Conservation (phyloP, 768 basidiomycete species). For the Dentipellis sp. region DNA sequence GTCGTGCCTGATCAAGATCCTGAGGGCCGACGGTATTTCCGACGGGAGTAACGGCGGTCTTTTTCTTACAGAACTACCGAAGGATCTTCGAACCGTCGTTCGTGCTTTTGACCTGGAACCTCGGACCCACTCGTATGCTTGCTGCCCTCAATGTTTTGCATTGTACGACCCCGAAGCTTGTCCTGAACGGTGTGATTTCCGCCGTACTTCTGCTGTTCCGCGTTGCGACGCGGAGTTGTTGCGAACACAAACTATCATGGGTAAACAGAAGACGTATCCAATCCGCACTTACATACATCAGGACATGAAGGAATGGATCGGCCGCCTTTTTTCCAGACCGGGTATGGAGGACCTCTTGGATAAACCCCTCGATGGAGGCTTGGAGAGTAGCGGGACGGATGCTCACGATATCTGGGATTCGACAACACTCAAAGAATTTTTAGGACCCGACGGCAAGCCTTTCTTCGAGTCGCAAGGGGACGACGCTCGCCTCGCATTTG, state of each 20-base stretch:
- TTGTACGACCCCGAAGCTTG: background rate
- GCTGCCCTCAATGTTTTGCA: background rate
- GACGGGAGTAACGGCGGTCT: too few species aligned
- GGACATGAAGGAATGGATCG: conserved; percentile 1
- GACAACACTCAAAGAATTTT: background rate
- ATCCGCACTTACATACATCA: background rate
- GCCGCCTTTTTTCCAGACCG: background rate
- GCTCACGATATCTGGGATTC: background rate
- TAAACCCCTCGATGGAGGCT: background rate
- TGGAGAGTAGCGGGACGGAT: background rate
- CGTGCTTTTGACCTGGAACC: background rate
- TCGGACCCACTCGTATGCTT: background rate
- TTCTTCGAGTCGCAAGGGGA: background rate
- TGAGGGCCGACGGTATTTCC: too few species aligned
- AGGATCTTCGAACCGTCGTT: background rate
- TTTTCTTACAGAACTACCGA: background rate
- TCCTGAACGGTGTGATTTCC: background rate
- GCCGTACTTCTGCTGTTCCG: too few species aligned
- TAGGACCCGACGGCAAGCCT: background rate
- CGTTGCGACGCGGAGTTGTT: too few species aligned
- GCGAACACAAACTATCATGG: too few species aligned
- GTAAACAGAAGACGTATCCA: background rate
- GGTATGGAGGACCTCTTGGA: background rate
- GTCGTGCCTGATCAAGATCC: too few species aligned
- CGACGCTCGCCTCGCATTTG: conserved; percentile 18